These are phyloP conservation scores for Microdochium paspali DNA, from an alignment of 2,329 filamentous ascomycete genomes.

Conservation along the genomic window DNA sequence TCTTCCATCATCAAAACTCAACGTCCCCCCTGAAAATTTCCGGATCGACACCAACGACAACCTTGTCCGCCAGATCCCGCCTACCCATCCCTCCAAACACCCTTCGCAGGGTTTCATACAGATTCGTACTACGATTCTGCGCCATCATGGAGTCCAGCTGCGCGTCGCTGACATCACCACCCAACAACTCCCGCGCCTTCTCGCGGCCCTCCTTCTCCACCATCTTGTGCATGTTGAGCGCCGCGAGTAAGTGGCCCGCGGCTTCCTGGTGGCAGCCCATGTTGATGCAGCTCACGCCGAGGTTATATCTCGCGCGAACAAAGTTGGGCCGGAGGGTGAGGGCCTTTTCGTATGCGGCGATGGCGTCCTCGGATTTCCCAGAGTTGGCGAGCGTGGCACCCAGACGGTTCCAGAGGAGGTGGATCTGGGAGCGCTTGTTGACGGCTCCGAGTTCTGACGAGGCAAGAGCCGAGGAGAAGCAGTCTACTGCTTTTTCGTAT, in stretches of 20 bases:
- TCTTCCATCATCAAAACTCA: constrained; percentile 51
- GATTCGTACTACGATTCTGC: constrained; percentile 93
- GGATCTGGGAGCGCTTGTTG: constrained; percentile 79
- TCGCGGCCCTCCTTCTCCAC: constrained; percentile 79
- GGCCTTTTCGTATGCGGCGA: constrained; percentile 90
- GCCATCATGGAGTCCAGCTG: constrained; percentile 80
- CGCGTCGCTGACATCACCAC: constrained; percentile 50
- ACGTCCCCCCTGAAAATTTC: constrained; percentile 83
- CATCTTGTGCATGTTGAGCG: constrained; percentile 89
- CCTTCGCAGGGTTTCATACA: constrained; percentile 86
- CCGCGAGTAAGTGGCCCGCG: constrained; percentile 83
- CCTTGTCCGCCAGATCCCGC: constrained; percentile 77
- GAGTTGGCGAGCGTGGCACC: constrained; percentile 94
- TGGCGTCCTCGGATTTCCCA: constrained; percentile 88
- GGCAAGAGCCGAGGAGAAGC: constrained; percentile 86
- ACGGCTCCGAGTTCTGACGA: constrained; percentile 74
- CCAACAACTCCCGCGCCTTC: constrained; percentile 75
- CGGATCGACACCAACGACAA: constrained; percentile 83
- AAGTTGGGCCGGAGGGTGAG: constrained; percentile 89
- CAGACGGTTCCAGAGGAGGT: constrained; percentile 94
- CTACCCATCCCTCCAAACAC: constrained; percentile 97
- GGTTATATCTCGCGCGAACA: constrained; percentile 91
- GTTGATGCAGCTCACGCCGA: constrained; percentile 94
- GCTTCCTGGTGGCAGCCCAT: constrained; percentile 92
- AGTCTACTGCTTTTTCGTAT: constrained; percentile 97